Conservation (phyloP, 805 yeast species). For the Sugiyamaella chiloensis region DNA sequence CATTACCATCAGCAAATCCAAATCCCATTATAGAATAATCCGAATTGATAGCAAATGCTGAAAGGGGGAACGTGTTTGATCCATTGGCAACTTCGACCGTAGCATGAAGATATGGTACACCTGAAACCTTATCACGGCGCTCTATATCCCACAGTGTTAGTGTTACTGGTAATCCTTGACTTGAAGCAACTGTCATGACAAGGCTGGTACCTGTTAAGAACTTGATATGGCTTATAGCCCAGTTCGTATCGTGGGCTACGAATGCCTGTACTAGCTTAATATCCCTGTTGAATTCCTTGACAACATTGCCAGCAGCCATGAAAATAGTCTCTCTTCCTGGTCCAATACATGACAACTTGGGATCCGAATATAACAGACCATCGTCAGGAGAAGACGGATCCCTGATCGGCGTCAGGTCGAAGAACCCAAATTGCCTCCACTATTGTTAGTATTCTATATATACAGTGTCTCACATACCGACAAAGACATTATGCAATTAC, state of each 20-base stretch:
- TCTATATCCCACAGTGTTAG: slow-evolving; percentile 73
- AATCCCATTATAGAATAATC: slow-evolving; percentile 64
- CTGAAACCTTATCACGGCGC: slow-evolving; percentile 33
- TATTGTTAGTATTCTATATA: slow-evolving; percentile 14
- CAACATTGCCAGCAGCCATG: slow-evolving; percentile 50
- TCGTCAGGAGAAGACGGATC: slow-evolving; percentile 72
- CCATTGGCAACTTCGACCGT: slow-evolving; percentile 65
- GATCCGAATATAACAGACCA: slow-evolving; percentile 44
- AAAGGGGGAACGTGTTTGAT: slow-evolving; percentile 66
- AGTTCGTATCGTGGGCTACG: slow-evolving; percentile 61
- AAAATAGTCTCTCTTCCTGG: slow-evolving; percentile 56
- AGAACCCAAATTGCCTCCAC: slow-evolving; percentile 86
- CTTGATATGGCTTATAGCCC: slow-evolving; percentile 57
- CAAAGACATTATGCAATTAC: no score
- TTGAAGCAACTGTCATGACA: slow-evolving; percentile 66
- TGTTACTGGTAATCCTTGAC: slow-evolving; percentile 64
- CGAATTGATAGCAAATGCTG: neutral
- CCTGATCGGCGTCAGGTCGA: slow-evolving; percentile 74
- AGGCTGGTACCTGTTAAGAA: slow-evolving; percentile 48
- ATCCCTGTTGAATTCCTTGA: slow-evolving; percentile 55
- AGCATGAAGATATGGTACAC: slow-evolving; percentile 50
- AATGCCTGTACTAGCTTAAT: slow-evolving; percentile 51
- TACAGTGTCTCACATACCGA: no score
- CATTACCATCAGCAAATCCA: slow-evolving; percentile 83
- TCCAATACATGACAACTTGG: slow-evolving; percentile 61